Percentiles rank a stretch among this genome's conserved stretches.
These are phyloP conservation scores for Physocladia obscura DNA, from an alignment of 192 early-diverging fungal genomes.

Conservation along the genomic window DNA sequence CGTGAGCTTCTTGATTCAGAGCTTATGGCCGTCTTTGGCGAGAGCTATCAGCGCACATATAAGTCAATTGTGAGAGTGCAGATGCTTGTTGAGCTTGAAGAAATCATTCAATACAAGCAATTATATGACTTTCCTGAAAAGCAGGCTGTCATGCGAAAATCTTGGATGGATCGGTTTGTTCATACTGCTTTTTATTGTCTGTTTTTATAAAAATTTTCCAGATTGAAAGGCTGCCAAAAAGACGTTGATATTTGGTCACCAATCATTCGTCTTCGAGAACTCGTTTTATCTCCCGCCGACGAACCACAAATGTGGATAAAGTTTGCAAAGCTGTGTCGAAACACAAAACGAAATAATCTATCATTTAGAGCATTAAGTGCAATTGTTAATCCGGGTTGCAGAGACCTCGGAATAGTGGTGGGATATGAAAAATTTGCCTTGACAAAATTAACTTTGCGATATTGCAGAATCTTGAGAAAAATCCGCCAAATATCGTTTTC, in stretches of 20 bases:
- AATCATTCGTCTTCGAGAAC: slow-evolving; percentile 71
- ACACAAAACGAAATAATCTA: slow-evolving; percentile 69
- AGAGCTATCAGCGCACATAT: slow-evolving; percentile 84
- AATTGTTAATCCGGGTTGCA: slow-evolving; percentile 57
- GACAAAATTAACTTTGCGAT: neutral
- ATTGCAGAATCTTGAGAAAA: slow-evolving; percentile 17
- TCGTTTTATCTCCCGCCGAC: slow-evolving; percentile 77
- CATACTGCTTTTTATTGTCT: slow-evolving; percentile 24
- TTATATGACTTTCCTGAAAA: slow-evolving; percentile 69
- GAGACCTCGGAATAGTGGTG: slow-evolving; percentile 33
- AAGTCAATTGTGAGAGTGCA: slow-evolving; percentile 62
- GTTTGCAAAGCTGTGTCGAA: slow-evolving; percentile 82
- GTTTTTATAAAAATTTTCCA: slow-evolving; percentile 44
- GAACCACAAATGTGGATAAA: slow-evolving; percentile 87
- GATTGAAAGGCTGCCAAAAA: slow-evolving; percentile 61
- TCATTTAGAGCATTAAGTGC: slow-evolving; percentile 69
- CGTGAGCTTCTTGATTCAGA: slow-evolving; percentile 72
- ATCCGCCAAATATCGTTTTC: slow-evolving; percentile 67
- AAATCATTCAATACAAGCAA: slow-evolving; percentile 79
- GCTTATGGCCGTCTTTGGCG: slow-evolving; percentile 70
- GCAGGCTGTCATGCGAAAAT: slow-evolving; percentile 58
- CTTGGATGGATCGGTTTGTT: slow-evolving; percentile 65
- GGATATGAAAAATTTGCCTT: neutral
- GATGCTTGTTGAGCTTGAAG: slow-evolving; percentile 83
- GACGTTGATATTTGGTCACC: slow-evolving; percentile 87